Percentiles rank a stretch among this genome's conserved stretches.
Conservation (phyloP, 192 early-diverging fungal genomes). For the Rhizophagus sp. region DNA sequence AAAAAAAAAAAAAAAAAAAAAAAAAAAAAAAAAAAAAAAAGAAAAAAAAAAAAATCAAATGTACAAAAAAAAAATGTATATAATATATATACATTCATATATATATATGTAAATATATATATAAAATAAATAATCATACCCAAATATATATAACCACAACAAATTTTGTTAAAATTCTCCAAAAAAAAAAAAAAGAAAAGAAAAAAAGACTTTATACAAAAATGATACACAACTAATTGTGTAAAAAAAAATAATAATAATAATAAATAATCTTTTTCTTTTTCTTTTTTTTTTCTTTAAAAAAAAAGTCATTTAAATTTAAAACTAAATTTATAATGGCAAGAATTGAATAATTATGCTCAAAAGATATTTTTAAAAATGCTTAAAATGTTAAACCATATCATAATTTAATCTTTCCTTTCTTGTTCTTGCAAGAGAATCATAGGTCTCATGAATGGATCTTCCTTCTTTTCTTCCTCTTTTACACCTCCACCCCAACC, state of each 20-base stretch:
- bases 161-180: neutral
- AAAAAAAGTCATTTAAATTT: neutral
- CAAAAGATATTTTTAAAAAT: neutral
- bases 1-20: too few species aligned
- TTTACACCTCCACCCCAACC: neutral
- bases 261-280: too few species aligned
- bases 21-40: too few species aligned
- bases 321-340: neutral
- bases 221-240: neutral
- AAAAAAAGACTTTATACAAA: neutral
- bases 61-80: too few species aligned
- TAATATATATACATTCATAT: neutral
- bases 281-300: neutral
- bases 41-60: too few species aligned
- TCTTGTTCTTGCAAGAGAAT: conserved; percentile 25
- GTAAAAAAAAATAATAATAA: neutral
- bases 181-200: neutral
- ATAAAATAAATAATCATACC: conserved; percentile 7
- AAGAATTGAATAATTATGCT: neutral
- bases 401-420: neutral
- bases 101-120: neutral
- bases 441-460: conserved; percentile 23
- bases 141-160: conserved; percentile 7
- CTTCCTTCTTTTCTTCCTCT: conserved; percentile 17
- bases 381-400: too few species aligned